These are phyloP conservation scores for Cicer arietinum DNA, from an alignment of 306 rosid genomes.

Conservation along the genomic window DNA sequence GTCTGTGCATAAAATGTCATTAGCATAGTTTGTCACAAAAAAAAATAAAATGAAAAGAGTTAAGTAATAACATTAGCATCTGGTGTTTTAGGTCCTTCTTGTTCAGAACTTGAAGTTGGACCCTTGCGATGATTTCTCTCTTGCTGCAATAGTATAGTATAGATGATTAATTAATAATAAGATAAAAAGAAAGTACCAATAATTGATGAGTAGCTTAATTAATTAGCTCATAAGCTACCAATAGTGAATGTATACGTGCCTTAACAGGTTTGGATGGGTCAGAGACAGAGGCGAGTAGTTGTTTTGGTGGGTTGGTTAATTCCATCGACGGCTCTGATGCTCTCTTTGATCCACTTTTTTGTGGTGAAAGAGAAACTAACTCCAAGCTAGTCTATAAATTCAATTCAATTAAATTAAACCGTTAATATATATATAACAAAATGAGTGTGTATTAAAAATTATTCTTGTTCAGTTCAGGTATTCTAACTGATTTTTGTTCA, in stretches of 20 bases:
- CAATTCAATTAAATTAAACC: not conserved
- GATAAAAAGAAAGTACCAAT: constrained; percentile 1
- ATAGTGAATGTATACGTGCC: constrained; percentile 41
- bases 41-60: not conserved
- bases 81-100: constrained; percentile 92
- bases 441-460: constrained; percentile 5
- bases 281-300: constrained; percentile 52
- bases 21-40: not conserved
- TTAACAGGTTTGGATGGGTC: constrained; percentile 64
- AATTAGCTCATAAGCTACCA: constrained; percentile 41
- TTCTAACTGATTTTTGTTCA: too few relatives aligned
- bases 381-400: constrained; percentile 54
- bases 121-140: constrained; percentile 79
- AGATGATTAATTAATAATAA: constrained; percentile 16
- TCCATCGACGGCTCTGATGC: constrained; percentile 69
- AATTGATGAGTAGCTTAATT: not conserved
- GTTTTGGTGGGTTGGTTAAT: constrained; percentile 64
- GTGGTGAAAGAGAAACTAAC: constrained; percentile 58
- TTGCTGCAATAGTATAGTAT: constrained; percentile 54
- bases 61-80: constrained; percentile 76
- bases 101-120: constrained; percentile 89
- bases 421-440: too few relatives aligned
- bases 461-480: too few relatives aligned
- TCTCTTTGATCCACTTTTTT: constrained; percentile 68
- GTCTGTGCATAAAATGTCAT: constrained; percentile 54